phyloP scores from a whole-genome alignment of 805 yeast species.

The Candida michaelii region DNA sequence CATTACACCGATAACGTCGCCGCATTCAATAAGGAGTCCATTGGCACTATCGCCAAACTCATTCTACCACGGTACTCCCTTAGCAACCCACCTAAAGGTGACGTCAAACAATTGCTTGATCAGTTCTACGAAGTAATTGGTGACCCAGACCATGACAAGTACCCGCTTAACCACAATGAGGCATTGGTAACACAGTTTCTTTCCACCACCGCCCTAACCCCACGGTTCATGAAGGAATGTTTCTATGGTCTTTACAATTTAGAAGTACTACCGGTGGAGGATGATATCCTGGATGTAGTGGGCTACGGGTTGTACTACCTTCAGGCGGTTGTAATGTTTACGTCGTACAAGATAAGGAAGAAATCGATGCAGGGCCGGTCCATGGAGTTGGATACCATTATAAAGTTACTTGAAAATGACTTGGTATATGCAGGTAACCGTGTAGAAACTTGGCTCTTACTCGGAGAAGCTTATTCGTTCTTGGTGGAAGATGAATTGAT shows the following conservation, averaged over 20 bases:
- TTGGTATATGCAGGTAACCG: slow-evolving; percentile 64
- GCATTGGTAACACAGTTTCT: slow-evolving; percentile 47
- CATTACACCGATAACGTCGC: slow-evolving; percentile 48
- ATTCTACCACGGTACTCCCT: slow-evolving; percentile 63
- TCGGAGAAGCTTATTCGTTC: slow-evolving; percentile 77
- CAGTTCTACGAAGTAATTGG: slow-evolving; percentile 69
- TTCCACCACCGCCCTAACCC: slow-evolving; percentile 42
- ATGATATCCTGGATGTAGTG: slow-evolving; percentile 25
- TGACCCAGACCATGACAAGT: slow-evolving; percentile 50
- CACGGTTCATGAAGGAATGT: slow-evolving; percentile 46
- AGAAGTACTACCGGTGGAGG: slow-evolving; percentile 29
- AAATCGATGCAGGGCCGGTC: slow-evolving; percentile 78
- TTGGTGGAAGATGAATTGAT: slow-evolving; percentile 85
- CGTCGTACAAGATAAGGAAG: slow-evolving; percentile 69
- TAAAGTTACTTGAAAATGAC: slow-evolving; percentile 64
- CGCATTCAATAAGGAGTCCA: slow-evolving; percentile 27
- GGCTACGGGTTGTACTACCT: slow-evolving; percentile 63
- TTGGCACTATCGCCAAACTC: slow-evolving; percentile 43
- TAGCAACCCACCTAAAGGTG: slow-evolving; percentile 60
- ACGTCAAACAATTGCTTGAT: slow-evolving; percentile 72
- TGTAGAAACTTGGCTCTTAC: slow-evolving; percentile 80
- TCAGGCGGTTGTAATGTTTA: slow-evolving; percentile 65
- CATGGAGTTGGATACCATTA: slow-evolving; percentile 76
- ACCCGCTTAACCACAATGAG: slow-evolving; percentile 31
- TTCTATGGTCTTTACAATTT: slow-evolving; percentile 48